These are phyloP conservation scores for Cryptococcus sp. DNA, from an alignment of 1,284 basidiomycete species.

Conservation along the genomic window DNA sequence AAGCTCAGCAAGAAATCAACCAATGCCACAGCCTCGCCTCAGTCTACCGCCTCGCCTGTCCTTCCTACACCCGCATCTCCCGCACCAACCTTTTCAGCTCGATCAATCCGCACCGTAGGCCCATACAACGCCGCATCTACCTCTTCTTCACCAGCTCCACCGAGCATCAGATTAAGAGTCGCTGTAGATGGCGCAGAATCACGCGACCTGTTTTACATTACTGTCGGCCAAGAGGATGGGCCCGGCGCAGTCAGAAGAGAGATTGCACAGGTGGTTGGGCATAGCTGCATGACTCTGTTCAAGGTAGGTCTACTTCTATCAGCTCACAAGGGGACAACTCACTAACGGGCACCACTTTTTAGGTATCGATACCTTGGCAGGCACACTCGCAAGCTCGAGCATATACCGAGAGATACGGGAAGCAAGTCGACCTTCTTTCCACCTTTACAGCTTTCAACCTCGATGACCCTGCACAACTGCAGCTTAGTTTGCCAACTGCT, in stretches of 20 bases:
- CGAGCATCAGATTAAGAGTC: too few relatives aligned
- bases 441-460: conserved; percentile 47
- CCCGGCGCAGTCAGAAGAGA: conserved; percentile 30
- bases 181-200: too few relatives aligned
- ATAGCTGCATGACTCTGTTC: conserved; percentile 36
- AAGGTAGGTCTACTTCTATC: conserved; percentile 38
- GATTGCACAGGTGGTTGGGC: conserved; percentile 30
- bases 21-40: not conserved
- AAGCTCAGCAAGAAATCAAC: not conserved
- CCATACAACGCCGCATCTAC: too few relatives aligned
- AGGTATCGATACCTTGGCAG: conserved; percentile 47
- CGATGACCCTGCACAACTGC: conserved; percentile 42
- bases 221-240: conserved; percentile 30
- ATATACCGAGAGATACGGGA: conserved; percentile 35
- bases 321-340: too few relatives aligned
- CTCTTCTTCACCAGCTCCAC: not conserved
- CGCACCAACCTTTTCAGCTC: not conserved
- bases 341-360: not conserved
- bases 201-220: conserved; percentile 34
- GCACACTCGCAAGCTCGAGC: conserved; percentile 41
- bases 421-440: conserved; percentile 37
- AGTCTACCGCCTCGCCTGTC: not conserved
- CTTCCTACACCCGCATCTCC: not conserved
- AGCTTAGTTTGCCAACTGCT: conserved; percentile 18
- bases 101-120: too few relatives aligned